Base-by-base conservation (phyloP, 2,329 filamentous ascomycete genomes). In the Monilinia fructigena region DNA sequence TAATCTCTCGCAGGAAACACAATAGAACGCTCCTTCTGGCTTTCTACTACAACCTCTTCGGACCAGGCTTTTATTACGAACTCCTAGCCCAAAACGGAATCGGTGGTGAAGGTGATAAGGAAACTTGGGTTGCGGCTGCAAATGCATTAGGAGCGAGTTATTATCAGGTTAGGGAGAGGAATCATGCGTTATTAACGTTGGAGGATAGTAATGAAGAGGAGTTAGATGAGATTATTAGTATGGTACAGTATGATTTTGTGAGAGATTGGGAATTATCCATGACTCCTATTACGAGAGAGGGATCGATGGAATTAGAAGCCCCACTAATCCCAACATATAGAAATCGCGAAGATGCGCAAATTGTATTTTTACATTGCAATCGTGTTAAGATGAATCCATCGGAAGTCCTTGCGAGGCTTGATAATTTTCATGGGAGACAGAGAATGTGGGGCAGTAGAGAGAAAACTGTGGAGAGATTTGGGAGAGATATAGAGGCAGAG, bases 101-200 rank as follows among this genome's bases (percentile, higher is more conserved):
- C 1, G 65, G 65, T 3, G 65, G 65, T 12, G 65, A 66, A 63
- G 65, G 65, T 16, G 65, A 66, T 11, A 66, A 66, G 26, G 65
- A 66, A 31, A 66, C 65, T 14, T 66, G 58, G 52, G 58, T 66
- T 3, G 59, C 65, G 1, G 65, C 65, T 1, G 65, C 65, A 2
- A 42, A 55, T 3, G 60, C 47, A 1, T 28, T 66, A 2, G 31
- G 28, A 2, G 38, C 26, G 4, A 20, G 31, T 8, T 66, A 66
- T 45, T 66, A 58, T 26, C 65, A 66, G 35, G 65, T 66, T 2
- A n/a, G 65, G 14, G 65, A 66, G 56, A 54, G 65, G 26, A 63
- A 63, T 28, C 59, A 66, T 42, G 59, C 59, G 1, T 28, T 66
- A 4, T 12, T 55, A 3, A 26, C 12, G 0, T 23, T 45, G 3